Conservation (phyloP, 495 filamentous ascomycete genomes). For the Hypoxylon rickii region DNA sequence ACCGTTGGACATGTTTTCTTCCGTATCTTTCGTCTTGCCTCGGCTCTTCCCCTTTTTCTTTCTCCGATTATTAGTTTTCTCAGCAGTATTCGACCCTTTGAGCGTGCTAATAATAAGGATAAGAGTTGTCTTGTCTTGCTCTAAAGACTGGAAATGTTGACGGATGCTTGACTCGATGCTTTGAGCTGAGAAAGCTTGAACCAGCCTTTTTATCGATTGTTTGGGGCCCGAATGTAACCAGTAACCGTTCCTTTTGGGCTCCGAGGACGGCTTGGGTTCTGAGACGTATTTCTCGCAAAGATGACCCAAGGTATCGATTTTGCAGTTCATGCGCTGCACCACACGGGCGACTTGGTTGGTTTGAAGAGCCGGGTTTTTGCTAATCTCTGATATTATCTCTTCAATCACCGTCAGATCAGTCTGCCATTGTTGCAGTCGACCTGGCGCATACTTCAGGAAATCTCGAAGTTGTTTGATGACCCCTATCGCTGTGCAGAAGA, state of each 20-base stretch:
- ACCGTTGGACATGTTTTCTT: too few relatives aligned
- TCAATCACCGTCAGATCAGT: neutral
- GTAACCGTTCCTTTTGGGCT: too few relatives aligned
- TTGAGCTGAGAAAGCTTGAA: neutral
- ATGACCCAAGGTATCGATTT: neutral
- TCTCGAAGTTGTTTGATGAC: constrained; percentile 5
- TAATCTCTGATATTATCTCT: constrained; percentile 1
- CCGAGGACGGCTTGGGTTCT: neutral
- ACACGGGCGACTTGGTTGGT: neutral
- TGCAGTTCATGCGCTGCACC: constrained; percentile 2
- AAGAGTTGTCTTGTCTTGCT: neutral
- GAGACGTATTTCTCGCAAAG: neutral
- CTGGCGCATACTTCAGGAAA: constrained; percentile 13
- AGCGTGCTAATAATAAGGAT: neutral
- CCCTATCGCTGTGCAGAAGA: constrained; percentile 7
- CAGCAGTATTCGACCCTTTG: neutral
- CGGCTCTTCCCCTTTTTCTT: too few relatives aligned
- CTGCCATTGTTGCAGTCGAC: neutral
- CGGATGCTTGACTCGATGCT: neutral
- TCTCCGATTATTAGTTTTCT: too few relatives aligned
- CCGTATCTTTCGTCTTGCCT: too few relatives aligned
- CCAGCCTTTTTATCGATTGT: too few relatives aligned
- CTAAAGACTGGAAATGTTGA: neutral
- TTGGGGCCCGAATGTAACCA: too few relatives aligned
- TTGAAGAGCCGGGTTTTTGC: neutral